Evolutionary conservation across 1,139 yeast genomes (phyloP).

Genomic region (Blastobotrys capitulatus): DNA sequence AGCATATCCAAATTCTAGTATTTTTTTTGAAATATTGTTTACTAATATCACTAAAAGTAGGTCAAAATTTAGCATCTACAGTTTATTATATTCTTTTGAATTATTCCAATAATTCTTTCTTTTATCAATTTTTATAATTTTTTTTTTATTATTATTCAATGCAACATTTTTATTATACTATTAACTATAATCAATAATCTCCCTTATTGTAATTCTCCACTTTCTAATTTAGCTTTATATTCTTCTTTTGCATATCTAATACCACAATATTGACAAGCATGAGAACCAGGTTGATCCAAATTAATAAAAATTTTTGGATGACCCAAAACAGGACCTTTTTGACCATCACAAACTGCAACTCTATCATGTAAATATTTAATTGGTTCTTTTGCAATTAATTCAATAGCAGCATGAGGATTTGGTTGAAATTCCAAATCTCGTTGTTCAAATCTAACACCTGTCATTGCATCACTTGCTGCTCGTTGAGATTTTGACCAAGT

Average conservation of each 20-base stretch:
- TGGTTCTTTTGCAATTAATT: slow-evolving; percentile 71
- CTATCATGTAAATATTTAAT: slow-evolving; percentile 56
- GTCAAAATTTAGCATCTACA: background rate
- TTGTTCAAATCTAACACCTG: slow-evolving; percentile 69
- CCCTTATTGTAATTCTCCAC: slow-evolving; percentile 9
- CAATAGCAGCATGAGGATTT: slow-evolving; percentile 79
- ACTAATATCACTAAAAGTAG: background rate
- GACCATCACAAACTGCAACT: slow-evolving; percentile 82
- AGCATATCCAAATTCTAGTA: background rate
- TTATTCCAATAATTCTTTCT: background rate
- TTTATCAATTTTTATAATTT: too few species aligned
- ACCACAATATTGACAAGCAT: slow-evolving; percentile 70
- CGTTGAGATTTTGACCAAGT: slow-evolving; percentile 73
- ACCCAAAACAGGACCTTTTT: slow-evolving; percentile 71
- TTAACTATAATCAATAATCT: background rate
- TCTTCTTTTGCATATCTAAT: slow-evolving; percentile 19
- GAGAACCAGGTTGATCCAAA: slow-evolving; percentile 67
- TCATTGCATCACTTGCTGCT: slow-evolving; percentile 53
- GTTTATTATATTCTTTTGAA: background rate
- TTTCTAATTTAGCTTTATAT: slow-evolving; percentile 16
- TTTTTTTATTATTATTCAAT: background rate
- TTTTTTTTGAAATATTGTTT: background rate
- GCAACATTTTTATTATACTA: background rate
- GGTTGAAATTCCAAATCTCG: slow-evolving; percentile 65
- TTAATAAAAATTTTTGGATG: slow-evolving; percentile 83